Percentiles rank a stretch among this genome's conserved stretches.
These are phyloP conservation scores for Phytophthora sansomeana DNA, from an alignment of 352 stramenopile genomes.

Conservation along the genomic window DNA sequence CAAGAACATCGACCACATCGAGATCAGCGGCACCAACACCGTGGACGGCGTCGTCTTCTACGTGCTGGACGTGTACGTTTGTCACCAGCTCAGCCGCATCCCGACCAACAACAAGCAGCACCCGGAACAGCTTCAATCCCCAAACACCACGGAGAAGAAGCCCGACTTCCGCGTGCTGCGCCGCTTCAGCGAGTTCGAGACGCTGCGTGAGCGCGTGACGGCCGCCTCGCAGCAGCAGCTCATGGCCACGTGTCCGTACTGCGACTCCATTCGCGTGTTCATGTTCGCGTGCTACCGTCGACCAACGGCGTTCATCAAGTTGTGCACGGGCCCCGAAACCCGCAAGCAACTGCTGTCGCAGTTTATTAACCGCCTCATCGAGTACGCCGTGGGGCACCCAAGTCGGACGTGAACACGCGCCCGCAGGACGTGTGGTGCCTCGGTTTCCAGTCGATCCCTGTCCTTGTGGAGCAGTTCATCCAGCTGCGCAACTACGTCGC, in stretches of 20 bases:
- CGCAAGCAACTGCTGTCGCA: constrained; percentile 52
- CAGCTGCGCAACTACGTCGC: constrained; percentile 16
- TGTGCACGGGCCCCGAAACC: constrained; percentile 31
- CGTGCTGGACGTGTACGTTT: constrained; percentile 58
- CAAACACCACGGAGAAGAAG: no score
- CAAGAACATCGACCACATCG: constrained; percentile 47
- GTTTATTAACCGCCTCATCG: constrained; percentile 47
- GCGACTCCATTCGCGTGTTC: constrained; percentile 41
- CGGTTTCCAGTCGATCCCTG: constrained; percentile 37
- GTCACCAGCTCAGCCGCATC: constrained; percentile 53
- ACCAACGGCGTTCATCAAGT: constrained; percentile 47
- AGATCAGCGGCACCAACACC: constrained; percentile 42
- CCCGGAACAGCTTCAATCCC: no score
- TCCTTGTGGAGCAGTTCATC: constrained; percentile 43
- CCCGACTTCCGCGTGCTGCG: constrained; percentile 41
- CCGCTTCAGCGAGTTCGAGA: constrained; percentile 42
- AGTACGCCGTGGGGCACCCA: constrained; percentile 36
- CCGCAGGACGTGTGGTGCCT: constrained; percentile 25
- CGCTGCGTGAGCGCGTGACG: constrained; percentile 31
- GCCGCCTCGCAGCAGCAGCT: constrained; percentile 32
- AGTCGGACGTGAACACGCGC: constrained; percentile 24
- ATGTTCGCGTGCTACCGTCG: constrained; percentile 41
- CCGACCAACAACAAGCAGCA: constrained; percentile 45
- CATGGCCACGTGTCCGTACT: constrained; percentile 34
- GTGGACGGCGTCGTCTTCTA: constrained; percentile 55